A percentile compares a stretch with the other conserved stretches of the same genome.
Evolutionary conservation across 768 basidiomycete species (phyloP).

Genomic region (Agaricus subrufescens): DNA sequence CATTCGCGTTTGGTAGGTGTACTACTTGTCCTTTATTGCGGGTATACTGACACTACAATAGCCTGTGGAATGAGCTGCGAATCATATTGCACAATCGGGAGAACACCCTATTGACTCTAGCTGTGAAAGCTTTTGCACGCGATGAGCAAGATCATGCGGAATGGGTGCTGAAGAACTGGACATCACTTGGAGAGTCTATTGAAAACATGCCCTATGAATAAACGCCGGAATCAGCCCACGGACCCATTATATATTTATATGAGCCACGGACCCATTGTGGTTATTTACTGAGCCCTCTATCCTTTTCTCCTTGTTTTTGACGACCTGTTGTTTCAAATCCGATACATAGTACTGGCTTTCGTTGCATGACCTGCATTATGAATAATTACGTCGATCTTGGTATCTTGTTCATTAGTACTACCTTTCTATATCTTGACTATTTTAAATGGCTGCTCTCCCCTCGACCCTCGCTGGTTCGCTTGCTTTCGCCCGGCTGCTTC

Average conservation of each 20-base stretch:
- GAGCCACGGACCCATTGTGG: neutral
- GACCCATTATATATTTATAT: neutral
- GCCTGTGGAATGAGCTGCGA: conserved; percentile 95
- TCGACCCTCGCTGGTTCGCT: no score
- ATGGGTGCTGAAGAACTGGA: conserved; percentile 67
- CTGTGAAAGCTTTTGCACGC: conserved; percentile 66
- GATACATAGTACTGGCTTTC: no score
- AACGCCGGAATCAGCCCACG: conserved; percentile 10
- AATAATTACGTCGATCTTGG: no score
- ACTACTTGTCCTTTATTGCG: conserved; percentile 6
- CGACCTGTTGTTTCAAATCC: no score
- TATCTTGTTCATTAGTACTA: no score
- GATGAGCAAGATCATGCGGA: conserved; percentile 72
- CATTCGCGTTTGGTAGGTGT: conserved; percentile 74
- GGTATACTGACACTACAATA: conserved; percentile 20
- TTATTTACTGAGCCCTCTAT: neutral
- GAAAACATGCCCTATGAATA: conserved; percentile 86
- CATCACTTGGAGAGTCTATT: conserved; percentile 61
- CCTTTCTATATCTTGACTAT: no score
- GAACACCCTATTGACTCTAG: conserved; percentile 71
- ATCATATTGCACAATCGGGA: conserved; percentile 90
- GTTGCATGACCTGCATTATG: no score
- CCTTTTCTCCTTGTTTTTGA: neutral
- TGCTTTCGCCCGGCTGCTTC: no score
- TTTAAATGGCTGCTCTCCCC: no score